Evolutionary conservation across 495 filamentous ascomycete genomes (phyloP).

Genomic region (Aspergillus funiculosus): DNA sequence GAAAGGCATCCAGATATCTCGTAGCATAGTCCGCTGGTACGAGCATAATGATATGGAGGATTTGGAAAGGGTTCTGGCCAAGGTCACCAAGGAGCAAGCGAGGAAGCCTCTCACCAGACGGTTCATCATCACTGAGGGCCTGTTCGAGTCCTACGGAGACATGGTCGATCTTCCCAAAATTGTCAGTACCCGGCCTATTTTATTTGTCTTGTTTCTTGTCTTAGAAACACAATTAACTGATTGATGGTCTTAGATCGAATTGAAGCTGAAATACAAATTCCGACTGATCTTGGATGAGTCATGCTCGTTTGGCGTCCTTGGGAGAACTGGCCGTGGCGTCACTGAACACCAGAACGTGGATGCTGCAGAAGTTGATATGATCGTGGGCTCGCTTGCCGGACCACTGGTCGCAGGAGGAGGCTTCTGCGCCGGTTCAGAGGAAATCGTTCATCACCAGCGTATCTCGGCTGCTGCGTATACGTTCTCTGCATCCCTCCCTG

Average conservation of each 20-base stretch:
- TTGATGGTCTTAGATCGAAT: conserved; percentile 57
- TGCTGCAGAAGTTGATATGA: conserved; percentile 85
- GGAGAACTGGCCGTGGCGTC: conserved; percentile 80
- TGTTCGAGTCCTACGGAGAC: conserved; percentile 90
- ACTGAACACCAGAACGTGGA: conserved; percentile 97
- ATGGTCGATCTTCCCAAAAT: conserved; percentile 78
- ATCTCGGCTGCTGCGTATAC: conserved; percentile 87
- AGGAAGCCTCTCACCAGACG: conserved; percentile 83
- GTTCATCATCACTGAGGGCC: conserved; percentile 93
- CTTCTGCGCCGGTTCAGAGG: conserved; percentile 84
- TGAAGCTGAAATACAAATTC: conserved; percentile 94
- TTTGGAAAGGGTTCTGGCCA: conserved; percentile 76
- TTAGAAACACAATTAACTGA: conserved; percentile 1
- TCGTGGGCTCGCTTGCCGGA: conserved; percentile 86
- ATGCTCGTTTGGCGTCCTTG: conserved; percentile 91
- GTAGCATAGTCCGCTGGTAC: conserved; percentile 88
- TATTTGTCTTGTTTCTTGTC: not conserved
- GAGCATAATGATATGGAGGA: conserved; percentile 96
- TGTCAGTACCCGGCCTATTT: too few relatives aligned
- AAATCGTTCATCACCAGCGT: conserved; percentile 92
- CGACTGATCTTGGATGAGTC: conserved; percentile 95
- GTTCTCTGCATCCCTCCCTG: conserved; percentile 89
- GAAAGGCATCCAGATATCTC: conserved; percentile 86
- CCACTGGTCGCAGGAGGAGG: conserved; percentile 88
- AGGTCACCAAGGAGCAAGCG: conserved; percentile 79